A percentile compares a stretch with the other conserved stretches of the same genome.
Evolutionary conservation across 2,329 filamentous ascomycete genomes (phyloP).

Genomic region (Ceratocystis harringtonii): DNA sequence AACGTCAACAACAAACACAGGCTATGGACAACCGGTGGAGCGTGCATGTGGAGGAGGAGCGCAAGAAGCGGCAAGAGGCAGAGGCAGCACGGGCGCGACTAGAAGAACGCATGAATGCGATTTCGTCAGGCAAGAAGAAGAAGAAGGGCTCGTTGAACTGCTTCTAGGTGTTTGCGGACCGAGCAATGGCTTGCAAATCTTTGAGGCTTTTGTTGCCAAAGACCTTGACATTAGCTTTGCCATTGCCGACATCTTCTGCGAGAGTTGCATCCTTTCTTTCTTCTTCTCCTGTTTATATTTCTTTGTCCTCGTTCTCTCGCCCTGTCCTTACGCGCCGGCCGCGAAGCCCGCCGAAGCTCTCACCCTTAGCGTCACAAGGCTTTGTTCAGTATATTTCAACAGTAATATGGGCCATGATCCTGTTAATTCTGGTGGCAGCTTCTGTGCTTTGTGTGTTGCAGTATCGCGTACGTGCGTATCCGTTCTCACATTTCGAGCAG

Average conservation of each 20-base stretch:
- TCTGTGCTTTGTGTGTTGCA: conserved; percentile 7
- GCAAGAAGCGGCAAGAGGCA: conserved; percentile 77
- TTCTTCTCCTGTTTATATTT: not conserved
- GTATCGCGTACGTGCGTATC: conserved; percentile 14
- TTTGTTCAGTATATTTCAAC: not conserved
- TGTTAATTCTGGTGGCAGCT: not conserved
- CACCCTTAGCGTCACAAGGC: not conserved
- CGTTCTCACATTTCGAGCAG: conserved; percentile 15
- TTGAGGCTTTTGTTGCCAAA: not conserved
- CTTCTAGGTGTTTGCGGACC: conserved; percentile 48
- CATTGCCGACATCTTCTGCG: conserved; percentile 8
- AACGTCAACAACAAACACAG: conserved; percentile 31
- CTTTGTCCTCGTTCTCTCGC: not conserved
- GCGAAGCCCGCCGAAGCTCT: not conserved
- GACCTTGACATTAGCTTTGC: not conserved
- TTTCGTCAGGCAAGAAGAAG: conserved; percentile 83
- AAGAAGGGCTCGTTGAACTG: conserved; percentile 93
- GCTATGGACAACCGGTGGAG: conserved; percentile 46
- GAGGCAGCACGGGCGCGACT: conserved; percentile 79
- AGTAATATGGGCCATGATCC: not conserved
- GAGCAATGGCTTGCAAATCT: conserved; percentile 9
- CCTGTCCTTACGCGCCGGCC: not conserved
- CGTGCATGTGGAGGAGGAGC: conserved; percentile 90
- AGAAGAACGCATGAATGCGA: conserved; percentile 86
- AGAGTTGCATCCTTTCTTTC: not conserved